Base-by-base conservation (phyloP, 441 rosid genomes). In the Cnidoscolus chayamansa region DNA sequence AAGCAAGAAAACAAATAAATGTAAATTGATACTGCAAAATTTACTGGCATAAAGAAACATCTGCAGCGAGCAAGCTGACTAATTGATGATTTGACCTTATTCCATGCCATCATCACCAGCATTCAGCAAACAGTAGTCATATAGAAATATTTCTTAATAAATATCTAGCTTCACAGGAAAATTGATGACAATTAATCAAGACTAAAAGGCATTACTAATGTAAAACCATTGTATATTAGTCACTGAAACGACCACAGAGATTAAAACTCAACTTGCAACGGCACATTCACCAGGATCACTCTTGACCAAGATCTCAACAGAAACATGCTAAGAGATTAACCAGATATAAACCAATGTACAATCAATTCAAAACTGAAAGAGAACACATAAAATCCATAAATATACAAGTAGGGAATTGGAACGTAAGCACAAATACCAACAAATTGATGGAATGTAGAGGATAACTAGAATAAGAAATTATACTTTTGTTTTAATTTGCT, bases 401-500 rank as follows among this genome's bases (percentile, higher is more conserved):
- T 30, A 31, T 25, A 30, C 65, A 58, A 65, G 48, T 9, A 62
- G 35, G 19, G 60, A 35, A 56, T 17, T 4, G 20, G 45, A 54
- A 43, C 17, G 47, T 45, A 50, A 12, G 58, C 69, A 56, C 31
- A 65, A 15, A 63, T 56, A 58, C 17, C 47, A 2, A 16, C 10
- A 63, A 56, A 71, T 7, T n/a, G 13, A 10, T 7, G 53, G 16
- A 65, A 58, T 31, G 20, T 8, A 54, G 65, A 32, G 50, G 10
- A n/a, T 8, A 51, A 30, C 48, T 55, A 35, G 66, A 51, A 59
- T 65, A 40, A 65, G 62, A 72, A 58, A 79, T 73, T 84, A 68
- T 88, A 96, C 99, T 93, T 96, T 59, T 83, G 97, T 74, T 93
- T 96, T 78, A 96, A 81, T 85, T 96, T 96, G 94, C 98, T 96